These are phyloP conservation scores for Neofusicoccum cordaticola DNA, from an alignment of 2,329 filamentous ascomycete genomes.

Conservation along the genomic window DNA sequence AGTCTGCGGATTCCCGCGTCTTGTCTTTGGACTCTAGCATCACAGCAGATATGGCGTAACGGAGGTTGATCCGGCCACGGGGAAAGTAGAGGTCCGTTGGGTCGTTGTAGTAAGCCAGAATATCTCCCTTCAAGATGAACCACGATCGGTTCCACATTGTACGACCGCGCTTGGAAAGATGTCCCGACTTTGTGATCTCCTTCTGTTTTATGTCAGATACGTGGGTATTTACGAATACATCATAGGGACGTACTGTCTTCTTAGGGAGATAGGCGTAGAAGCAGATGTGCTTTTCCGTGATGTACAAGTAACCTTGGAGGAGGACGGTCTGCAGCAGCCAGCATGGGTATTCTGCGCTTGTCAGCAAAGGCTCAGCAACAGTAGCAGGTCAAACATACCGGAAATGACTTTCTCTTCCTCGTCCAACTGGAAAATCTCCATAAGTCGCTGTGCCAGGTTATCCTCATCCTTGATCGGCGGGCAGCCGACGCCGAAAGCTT, in stretches of 20 bases:
- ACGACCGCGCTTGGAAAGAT: conserved; percentile 82
- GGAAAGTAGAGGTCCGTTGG: conserved; percentile 87
- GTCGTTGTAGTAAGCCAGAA: conserved; percentile 84
- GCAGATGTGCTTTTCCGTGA: conserved; percentile 88
- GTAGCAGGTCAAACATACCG: conserved; percentile 43
- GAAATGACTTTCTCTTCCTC: conserved; percentile 79
- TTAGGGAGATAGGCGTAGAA: conserved; percentile 98
- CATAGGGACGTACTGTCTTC: conserved; percentile 66
- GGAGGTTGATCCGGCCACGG: conserved; percentile 84
- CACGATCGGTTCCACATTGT: conserved; percentile 90
- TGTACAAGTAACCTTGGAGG: conserved; percentile 92
- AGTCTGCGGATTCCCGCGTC: conserved; percentile 69
- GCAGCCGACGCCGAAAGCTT: not conserved
- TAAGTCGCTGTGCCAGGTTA: conserved; percentile 65
- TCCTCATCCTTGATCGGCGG: not conserved
- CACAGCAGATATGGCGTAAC: conserved; percentile 85
- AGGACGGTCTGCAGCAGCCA: conserved; percentile 90
- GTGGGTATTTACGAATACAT: too few relatives aligned
- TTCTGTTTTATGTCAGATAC: conserved; percentile 27
- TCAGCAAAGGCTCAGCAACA: conserved; percentile 18
- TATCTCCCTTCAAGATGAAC: conserved; percentile 89
- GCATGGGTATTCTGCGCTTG: conserved; percentile 74
- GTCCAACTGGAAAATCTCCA: conserved; percentile 67
- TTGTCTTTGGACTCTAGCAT: conserved; percentile 67
- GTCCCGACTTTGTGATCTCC: conserved; percentile 75